A percentile compares a stretch with the other conserved stretches of the same genome.
These are phyloP conservation scores for Chimonanthus salicifolius DNA, from an alignment of 164 flowering plant species.

Conservation along the genomic window DNA sequence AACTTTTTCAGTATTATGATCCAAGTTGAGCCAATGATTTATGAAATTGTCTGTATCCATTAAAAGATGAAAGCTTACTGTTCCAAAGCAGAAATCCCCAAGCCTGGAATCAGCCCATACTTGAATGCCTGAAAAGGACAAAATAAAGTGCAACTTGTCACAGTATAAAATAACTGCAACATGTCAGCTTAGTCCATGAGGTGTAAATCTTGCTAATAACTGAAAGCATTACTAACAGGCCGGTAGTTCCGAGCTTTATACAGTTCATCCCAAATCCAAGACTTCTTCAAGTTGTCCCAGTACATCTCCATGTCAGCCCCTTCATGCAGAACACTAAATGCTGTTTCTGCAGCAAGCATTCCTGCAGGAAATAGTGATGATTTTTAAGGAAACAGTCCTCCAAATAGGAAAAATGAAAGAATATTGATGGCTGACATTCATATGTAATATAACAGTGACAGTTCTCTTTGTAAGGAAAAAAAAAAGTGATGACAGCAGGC, in stretches of 20 bases:
- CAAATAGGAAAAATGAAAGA: neutral
- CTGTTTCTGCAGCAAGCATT: slow-evolving; percentile 94
- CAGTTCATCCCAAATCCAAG: slow-evolving; percentile 97
- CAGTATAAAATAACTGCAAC: neutral
- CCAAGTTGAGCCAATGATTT: neutral
- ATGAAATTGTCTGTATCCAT: neutral
- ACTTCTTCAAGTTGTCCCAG: slow-evolving; percentile 63
- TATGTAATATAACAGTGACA: neutral
- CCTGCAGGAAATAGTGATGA: slow-evolving; percentile 33
- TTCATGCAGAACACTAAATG: slow-evolving; percentile 52
- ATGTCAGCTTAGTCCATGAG: neutral
- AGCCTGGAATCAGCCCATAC: slow-evolving; percentile 80
- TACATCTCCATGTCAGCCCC: slow-evolving; percentile 54
- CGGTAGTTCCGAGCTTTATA: slow-evolving; percentile 75
- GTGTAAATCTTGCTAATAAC: neutral
- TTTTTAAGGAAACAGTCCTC: neutral
- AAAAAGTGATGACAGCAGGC: neutral
- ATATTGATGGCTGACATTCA: neutral
- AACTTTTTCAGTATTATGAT: too few relatives aligned
- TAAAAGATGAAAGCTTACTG: slow-evolving; percentile 46
- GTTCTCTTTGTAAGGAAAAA: neutral
- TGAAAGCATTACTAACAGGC: slow-evolving; percentile 52
- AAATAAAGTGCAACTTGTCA: neutral
- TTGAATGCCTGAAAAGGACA: slow-evolving; percentile 69
- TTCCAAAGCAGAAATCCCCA: slow-evolving; percentile 78